Conservation (phyloP, 176 grass and related monocot species). For the Canna indica region DNA sequence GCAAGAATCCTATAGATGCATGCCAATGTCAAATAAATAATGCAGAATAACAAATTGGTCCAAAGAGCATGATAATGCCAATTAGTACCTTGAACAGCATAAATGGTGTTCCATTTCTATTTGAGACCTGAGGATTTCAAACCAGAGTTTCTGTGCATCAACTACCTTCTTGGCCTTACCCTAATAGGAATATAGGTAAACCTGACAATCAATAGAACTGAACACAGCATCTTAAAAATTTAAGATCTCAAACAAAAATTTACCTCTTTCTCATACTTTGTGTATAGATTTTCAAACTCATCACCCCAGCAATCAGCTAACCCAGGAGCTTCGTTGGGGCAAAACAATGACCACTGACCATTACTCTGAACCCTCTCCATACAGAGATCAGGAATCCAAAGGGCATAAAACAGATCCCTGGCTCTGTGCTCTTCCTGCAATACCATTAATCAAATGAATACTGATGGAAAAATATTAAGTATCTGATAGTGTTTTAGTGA, state of each 20-base stretch:
- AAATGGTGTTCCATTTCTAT: constrained; percentile 96
- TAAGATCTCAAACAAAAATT: neutral
- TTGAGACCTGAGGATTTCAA: constrained; percentile 95
- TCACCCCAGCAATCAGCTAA: constrained; percentile 88
- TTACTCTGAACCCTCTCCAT: constrained; percentile 94
- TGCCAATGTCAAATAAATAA: constrained; percentile 14
- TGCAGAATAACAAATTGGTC: neutral
- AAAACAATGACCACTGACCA: constrained; percentile 90
- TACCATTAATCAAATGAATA: neutral
- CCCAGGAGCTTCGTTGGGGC: constrained; percentile 93
- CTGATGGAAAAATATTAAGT: too few relatives aligned
- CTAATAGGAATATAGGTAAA: constrained; percentile 29
- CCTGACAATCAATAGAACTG: constrained; percentile 3
- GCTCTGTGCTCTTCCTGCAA: constrained; percentile 92
- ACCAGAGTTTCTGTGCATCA: constrained; percentile 87
- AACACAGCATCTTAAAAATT: neutral
- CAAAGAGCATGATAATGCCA: neutral
- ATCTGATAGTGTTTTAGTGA: too few relatives aligned
- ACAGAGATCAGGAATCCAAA: constrained; percentile 97
- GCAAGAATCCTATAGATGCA: constrained; percentile 64
- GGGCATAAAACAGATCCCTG: constrained; percentile 91
- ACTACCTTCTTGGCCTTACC: constrained; percentile 91
- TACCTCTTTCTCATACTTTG: constrained; percentile 75
- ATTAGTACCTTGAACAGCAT: constrained; percentile 95
- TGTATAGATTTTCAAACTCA: constrained; percentile 74